Evolutionary conservation across 331 rosid genomes (phyloP), one percentile per base, ranked within the genome.

Genomic region (Acacia pycnantha): DNA sequence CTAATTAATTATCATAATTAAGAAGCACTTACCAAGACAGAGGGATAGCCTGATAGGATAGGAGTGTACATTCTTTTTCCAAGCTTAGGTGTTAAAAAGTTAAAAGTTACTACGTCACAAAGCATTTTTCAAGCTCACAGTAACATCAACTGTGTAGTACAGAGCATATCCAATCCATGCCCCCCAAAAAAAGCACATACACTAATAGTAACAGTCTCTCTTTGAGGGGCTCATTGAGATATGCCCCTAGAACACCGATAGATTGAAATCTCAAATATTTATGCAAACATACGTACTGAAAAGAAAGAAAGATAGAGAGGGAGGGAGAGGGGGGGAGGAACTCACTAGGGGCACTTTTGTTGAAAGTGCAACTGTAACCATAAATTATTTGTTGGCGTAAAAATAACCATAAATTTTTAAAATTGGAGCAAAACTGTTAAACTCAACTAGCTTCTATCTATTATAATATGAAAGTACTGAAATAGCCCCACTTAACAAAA

Each of bases 61-160:
- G 26, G 29, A 5, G 9, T 5, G 22, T 83, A 66, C 85, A 83
- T 22, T 83, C 81, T 10, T 77, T 86, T 83, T 77, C 85, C 85
- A 73, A 67, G 47, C 66, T 5, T 64, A 64, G 85, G 51, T 67
- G 29, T 53, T 54, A 59, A n/a, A 70, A 22, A 41, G 2, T 43
- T 19, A 16, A 6, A 76, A 83, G 82, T 81, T 40, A 72, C 73
- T 40, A 69, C 58, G 69, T 54, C 71, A 76, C 35, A 62, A 78
- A 78, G 65, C 40, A 83, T 43, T 48, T 85, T 77, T 76, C 54
- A 33, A 51, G 72, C 75, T 37, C 44, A 78, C 87, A 84, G 86
- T 81, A 67, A 21, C 65, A 81, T 44, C 65, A 81, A 70, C 51
- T 59, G 76, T 81, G 82, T 73, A 78, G 67, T 62, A 84, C 82